These are phyloP conservation scores for Starmera caribaea DNA, from an alignment of 805 yeast genomes.

Conservation along the genomic window DNA sequence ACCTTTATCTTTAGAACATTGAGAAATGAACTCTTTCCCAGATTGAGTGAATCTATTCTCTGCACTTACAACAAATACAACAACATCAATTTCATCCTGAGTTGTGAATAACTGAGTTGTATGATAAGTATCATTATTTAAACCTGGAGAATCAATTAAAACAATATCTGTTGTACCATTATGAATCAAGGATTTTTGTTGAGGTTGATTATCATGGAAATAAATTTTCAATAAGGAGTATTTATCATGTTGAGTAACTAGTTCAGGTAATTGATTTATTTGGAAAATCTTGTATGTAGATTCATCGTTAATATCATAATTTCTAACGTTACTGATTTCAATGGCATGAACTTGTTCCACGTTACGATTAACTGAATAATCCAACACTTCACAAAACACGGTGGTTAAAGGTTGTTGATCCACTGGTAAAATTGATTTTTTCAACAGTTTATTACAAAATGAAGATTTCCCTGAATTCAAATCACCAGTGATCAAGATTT, in stretches of 20 bases:
- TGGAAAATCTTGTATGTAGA: constrained; percentile 51
- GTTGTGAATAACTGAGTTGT: constrained; percentile 93
- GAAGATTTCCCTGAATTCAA: constrained; percentile 94
- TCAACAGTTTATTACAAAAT: constrained; percentile 81
- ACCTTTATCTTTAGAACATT: constrained; percentile 86
- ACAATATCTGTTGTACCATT: constrained; percentile 92
- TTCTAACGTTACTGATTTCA: constrained; percentile 31
- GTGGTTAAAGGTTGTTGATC: constrained; percentile 98
- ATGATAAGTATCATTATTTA: constrained; percentile 86
- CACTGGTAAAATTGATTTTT: constrained; percentile 75
- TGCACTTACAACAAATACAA: constrained; percentile 91
- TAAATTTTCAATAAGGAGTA: constrained; percentile 73
- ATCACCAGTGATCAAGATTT: constrained; percentile 95
- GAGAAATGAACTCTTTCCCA: constrained; percentile 85
- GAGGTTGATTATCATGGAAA: constrained; percentile 62
- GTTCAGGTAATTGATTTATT: constrained; percentile 48
- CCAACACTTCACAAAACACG: constrained; percentile 91
- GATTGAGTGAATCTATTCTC: constrained; percentile 93
- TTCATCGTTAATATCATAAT: constrained; percentile 38
- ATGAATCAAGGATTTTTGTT: constrained; percentile 59
- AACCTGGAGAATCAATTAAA: constrained; percentile 94
- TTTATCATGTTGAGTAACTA: constrained; percentile 66
- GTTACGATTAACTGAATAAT: constrained; percentile 64
- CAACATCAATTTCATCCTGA: constrained; percentile 94
- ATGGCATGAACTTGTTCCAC: constrained; percentile 93